A percentile compares a stretch with the other conserved stretches of the same genome.
Conservation (phyloP, 495 filamentous ascomycete genomes). For the Neurospora sp. region DNA sequence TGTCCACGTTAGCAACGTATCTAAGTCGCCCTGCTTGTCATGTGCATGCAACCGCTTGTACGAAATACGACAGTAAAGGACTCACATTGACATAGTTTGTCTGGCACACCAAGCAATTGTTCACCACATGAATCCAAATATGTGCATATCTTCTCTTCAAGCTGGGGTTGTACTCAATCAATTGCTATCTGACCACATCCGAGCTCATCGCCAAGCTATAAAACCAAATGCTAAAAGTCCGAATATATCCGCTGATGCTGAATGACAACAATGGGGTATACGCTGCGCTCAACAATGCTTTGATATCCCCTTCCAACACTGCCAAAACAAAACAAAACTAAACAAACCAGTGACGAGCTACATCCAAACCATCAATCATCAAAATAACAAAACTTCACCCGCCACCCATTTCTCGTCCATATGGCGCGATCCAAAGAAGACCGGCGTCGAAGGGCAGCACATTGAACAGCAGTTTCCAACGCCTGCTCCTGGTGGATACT, state of each 20-base stretch:
- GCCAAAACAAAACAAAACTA: neutral
- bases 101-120: too few species aligned
- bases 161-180: neutral
- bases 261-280: neutral
- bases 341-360: neutral
- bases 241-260: neutral
- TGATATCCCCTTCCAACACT: neutral
- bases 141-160: too few species aligned
- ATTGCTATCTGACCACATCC: neutral
- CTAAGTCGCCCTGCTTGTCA: too few species aligned
- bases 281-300: neutral
- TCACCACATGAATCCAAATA: too few species aligned
- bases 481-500: neutral
- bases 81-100: too few species aligned
- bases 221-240: neutral
- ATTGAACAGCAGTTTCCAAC: neutral
- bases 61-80: too few species aligned
- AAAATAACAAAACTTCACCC: neutral
- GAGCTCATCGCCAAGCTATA: neutral
- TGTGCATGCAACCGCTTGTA: too few species aligned
- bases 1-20: too few species aligned
- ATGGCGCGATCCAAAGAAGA: neutral
- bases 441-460: neutral
- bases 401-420: neutral
- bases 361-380: neutral